These are phyloP conservation scores for Globisporangium megalacanthum DNA, from an alignment of 352 stramenopile genomes.

Conservation along the genomic window DNA sequence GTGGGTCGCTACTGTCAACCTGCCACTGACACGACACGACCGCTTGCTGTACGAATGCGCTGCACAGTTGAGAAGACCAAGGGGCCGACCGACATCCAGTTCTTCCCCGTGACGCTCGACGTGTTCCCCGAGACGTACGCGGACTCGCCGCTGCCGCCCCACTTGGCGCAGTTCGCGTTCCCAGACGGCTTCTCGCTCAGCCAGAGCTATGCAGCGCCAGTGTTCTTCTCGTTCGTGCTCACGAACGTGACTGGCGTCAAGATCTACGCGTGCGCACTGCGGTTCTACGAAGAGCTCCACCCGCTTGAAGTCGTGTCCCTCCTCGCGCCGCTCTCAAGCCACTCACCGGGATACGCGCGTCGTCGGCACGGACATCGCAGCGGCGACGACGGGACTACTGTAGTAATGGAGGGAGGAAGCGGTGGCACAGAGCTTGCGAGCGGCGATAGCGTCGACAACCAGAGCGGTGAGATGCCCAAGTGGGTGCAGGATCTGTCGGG, in stretches of 20 bases:
- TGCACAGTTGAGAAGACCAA: slow-evolving; percentile 66
- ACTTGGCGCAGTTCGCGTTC: slow-evolving; percentile 78
- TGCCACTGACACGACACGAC: not conserved
- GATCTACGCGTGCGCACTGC: slow-evolving; percentile 75
- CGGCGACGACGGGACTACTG: not conserved
- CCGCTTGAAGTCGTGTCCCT: slow-evolving; percentile 75
- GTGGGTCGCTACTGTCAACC: not conserved
- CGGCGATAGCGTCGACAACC: slow-evolving; percentile 44
- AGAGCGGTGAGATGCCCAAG: slow-evolving; percentile 45
- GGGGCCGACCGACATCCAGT: slow-evolving; percentile 63
- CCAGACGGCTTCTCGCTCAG: slow-evolving; percentile 65
- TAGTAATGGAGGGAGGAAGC: not conserved
- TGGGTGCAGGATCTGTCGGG: slow-evolving; percentile 70
- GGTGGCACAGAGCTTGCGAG: not conserved
- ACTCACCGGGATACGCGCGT: slow-evolving; percentile 19
- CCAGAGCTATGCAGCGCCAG: slow-evolving; percentile 45
- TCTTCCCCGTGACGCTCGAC: slow-evolving; percentile 59
- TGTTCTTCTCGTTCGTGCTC: slow-evolving; percentile 83
- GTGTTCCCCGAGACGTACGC: slow-evolving; percentile 53
- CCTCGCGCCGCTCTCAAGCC: slow-evolving; percentile 45
- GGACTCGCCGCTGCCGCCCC: slow-evolving; percentile 51
- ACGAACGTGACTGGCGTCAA: slow-evolving; percentile 78
- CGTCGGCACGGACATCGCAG: slow-evolving; percentile 14
- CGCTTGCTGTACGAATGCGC: not conserved
- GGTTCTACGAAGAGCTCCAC: slow-evolving; percentile 79